Conservation (phyloP, 345 rosid genomes). For the Cochlearia excelsa region DNA sequence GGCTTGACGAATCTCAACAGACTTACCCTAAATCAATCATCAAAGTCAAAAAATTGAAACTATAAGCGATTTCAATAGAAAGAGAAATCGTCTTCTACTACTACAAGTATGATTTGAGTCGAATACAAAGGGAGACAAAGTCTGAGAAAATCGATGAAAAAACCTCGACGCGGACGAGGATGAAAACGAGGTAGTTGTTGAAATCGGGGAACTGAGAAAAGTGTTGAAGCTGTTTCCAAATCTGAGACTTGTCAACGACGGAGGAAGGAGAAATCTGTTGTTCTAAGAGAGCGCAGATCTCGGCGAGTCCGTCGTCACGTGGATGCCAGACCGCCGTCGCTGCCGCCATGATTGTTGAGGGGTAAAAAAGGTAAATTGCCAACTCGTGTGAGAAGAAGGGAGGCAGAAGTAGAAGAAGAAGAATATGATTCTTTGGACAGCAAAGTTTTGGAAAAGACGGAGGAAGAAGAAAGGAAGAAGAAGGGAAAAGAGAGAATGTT, state of each 20-base stretch:
- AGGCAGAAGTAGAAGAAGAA: constrained; percentile 3
- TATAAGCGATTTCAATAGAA: no score
- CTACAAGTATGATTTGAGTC: no score
- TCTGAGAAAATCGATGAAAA: background rate
- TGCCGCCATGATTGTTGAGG: constrained; percentile 52
- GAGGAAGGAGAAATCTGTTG: constrained; percentile 90
- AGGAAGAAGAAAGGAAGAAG: constrained; percentile 8
- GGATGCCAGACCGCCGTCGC: constrained; percentile 79
- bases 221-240: constrained; percentile 92
- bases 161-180: constrained; percentile 88
- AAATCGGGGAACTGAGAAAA: constrained; percentile 92
- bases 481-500: background rate
- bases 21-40: constrained; percentile 51
- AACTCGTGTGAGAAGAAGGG: constrained; percentile 26
- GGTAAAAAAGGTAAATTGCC: constrained; percentile 25
- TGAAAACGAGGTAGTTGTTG: constrained; percentile 93
- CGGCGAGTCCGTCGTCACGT: constrained; percentile 69
- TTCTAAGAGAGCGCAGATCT: constrained; percentile 80
- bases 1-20: constrained; percentile 91
- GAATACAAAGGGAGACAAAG: background rate
- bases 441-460: constrained; percentile 27
- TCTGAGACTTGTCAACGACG: constrained; percentile 81
- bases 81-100: no score
- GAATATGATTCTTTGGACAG: constrained; percentile 33
- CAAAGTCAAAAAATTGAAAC: no score